Conservation (phyloP, 2,329 filamentous ascomycete genomes). For the Diplodia corticola region DNA sequence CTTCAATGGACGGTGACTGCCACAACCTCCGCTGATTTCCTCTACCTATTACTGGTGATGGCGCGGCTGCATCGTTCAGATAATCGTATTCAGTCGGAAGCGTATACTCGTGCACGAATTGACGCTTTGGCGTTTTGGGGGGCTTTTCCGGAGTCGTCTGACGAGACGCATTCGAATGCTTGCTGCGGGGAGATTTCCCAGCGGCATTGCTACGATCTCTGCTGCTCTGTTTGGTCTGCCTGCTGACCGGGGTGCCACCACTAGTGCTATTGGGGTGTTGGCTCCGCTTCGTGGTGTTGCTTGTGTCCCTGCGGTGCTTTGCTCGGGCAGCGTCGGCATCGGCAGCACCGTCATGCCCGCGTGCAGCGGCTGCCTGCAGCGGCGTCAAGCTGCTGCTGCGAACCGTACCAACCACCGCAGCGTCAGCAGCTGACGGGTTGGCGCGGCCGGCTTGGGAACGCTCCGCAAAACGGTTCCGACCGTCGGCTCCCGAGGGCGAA, state of each 20-base stretch:
- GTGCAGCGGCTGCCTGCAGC: slow-evolving; percentile 7
- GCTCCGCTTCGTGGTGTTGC: background rate
- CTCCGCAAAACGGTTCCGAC: background rate
- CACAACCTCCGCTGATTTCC: slow-evolving; percentile 6
- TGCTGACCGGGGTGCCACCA: background rate
- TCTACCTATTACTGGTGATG: slow-evolving; percentile 22
- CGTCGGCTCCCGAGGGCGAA: slow-evolving; percentile 2
- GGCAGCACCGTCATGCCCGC: background rate
- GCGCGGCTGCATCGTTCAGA: slow-evolving; percentile 21
- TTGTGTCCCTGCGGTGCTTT: slow-evolving; percentile 4
- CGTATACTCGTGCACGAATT: slow-evolving; percentile 24
- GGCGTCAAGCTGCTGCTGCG: slow-evolving; percentile 14
- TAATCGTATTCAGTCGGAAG: slow-evolving; percentile 28
- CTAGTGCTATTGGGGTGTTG: background rate
- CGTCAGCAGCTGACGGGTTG: background rate
- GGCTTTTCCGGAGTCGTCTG: background rate
- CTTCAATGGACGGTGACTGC: slow-evolving; percentile 45
- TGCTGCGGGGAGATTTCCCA: background rate
- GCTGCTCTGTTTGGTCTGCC: background rate
- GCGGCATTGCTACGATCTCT: background rate
- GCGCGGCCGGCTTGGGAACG: background rate
- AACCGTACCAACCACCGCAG: background rate
- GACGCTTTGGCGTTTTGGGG: background rate
- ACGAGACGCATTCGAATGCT: background rate
- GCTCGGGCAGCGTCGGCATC: background rate